Evolutionary conservation across 306 rosid species (phyloP).

Genomic region (Cicer pinnatifidum): DNA sequence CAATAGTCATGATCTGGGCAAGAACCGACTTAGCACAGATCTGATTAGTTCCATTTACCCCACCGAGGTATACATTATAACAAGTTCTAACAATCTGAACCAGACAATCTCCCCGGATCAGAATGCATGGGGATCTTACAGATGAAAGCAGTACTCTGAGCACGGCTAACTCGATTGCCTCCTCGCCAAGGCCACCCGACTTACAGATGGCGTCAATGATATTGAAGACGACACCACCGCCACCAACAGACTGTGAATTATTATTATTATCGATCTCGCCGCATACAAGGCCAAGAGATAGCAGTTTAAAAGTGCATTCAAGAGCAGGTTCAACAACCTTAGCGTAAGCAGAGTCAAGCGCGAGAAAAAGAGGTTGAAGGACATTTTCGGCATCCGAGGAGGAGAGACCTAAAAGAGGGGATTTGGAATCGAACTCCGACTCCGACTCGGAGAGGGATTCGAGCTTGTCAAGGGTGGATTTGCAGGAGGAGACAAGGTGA

Average conservation of each 20-base stretch:
- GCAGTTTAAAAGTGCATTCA: constrained; percentile 85
- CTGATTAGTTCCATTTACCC: constrained; percentile 93
- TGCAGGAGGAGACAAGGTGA: constrained; percentile 86
- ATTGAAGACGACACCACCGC: constrained; percentile 47
- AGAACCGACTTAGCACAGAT: constrained; percentile 98
- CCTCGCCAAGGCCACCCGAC: constrained; percentile 84
- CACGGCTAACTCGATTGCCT: constrained; percentile 78
- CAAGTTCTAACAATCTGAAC: constrained; percentile 86
- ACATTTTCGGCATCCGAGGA: constrained; percentile 69
- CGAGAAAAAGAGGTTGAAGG: constrained; percentile 78
- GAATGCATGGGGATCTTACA: constrained; percentile 72
- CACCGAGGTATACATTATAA: constrained; percentile 95
- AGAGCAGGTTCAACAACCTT: constrained; percentile 98
- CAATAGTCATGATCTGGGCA: constrained; percentile 87
- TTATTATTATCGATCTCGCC: constrained; percentile 68
- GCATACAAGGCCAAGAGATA: constrained; percentile 75
- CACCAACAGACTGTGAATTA: constrained; percentile 31
- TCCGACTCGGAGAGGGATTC: constrained; percentile 75
- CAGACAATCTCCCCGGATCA: constrained; percentile 85
- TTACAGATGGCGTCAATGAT: constrained; percentile 78
- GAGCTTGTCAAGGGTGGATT: constrained; percentile 87
- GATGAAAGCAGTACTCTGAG: constrained; percentile 82
- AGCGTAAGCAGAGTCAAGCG: constrained; percentile 75
- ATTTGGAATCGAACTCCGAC: constrained; percentile 55
- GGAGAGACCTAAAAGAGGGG: constrained; percentile 70